Base-by-base conservation (phyloP, 1,139 yeast genomes). In the Hemisphaericaspora xylanilytica region DNA sequence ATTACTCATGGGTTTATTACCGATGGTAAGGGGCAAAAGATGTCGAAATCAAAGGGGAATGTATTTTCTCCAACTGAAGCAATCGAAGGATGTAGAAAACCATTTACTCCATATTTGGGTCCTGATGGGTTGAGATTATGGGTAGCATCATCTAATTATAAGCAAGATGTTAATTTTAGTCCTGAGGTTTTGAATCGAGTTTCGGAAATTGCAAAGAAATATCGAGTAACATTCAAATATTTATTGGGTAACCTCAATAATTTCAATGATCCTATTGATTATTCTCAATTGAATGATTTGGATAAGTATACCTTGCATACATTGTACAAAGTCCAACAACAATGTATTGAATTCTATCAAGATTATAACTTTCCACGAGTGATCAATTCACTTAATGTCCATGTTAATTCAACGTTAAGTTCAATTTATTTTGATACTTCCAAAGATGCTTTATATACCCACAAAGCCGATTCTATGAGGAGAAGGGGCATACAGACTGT, bases 21-120 rank as follows among this genome's bases (percentile, higher is more conserved):
- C 42, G 98, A 92, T 61, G 87, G 81, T 47, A 78, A 81, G 50
- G 94, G 94, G 17, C 77, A 76, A 43, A 92, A 92, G 54, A 92
- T 92, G 98, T 89, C 97, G 2, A 92, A 92, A 56, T 87, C 96
- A 1, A 63, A 86, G 36, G 97, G 97, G 0, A 92, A 92, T 51
- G 81, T 81, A 0, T 76, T 90, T 28, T 61, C 77, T 1, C 97
- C 98, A 0, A 51, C 50, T 5, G 79, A 78, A 33, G 78, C 84
- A 9, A 78, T 90, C 32, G 65, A 75, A 35, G 96, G 96, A 2
- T 78, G 80, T 33, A 72, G 72, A 24, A 71, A 75, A 39, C 72
- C 71, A 3, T 49, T 56, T 13, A 61, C 82, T 17, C 89, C 89
- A 1, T 71, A 80, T n/a, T 65, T 90, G 22, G 98, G 98, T 5